Percentiles rank a stretch among this genome's conserved stretches.
Conservation (phyloP, 2,329 filamentous ascomycete species). For the Colletotrichum salicis region DNA sequence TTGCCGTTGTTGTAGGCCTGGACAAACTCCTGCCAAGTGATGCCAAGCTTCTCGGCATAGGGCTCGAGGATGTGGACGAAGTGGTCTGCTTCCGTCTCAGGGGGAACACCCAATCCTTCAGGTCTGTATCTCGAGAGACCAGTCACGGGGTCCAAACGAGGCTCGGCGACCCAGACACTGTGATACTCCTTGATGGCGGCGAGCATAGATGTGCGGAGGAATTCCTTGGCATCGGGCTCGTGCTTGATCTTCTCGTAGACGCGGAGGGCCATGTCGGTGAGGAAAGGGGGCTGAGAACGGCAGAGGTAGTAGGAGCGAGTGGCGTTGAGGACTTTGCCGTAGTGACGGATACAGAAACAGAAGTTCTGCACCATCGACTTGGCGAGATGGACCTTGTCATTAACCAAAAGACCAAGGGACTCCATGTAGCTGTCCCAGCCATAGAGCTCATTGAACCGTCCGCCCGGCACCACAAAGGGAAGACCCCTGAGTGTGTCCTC, state of each 20-base stretch:
- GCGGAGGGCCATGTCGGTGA: conserved; percentile 95
- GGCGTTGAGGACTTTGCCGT: conserved; percentile 97
- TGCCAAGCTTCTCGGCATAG: conserved; percentile 83
- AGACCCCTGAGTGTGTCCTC: conserved; percentile 79
- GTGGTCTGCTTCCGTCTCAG: conserved; percentile 89
- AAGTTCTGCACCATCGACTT: conserved; percentile 97
- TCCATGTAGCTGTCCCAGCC: conserved; percentile 99
- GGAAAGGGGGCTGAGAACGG: conserved; percentile 93
- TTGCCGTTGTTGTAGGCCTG: conserved; percentile 83
- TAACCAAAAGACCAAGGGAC: conserved; percentile 86
- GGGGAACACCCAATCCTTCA: conserved; percentile 85
- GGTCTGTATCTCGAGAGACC: conserved; percentile 88
- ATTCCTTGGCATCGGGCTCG: conserved; percentile 81
- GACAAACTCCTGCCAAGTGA: conserved; percentile 87
- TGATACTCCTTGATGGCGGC: conserved; percentile 98
- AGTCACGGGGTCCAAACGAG: conserved; percentile 79
- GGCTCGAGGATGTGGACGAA: conserved; percentile 86
- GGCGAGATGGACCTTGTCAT: conserved; percentile 85
- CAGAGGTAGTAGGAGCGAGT: conserved; percentile 95
- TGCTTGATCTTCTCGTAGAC: conserved; percentile 95
- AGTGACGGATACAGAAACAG: conserved; percentile 97
- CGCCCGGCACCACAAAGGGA: conserved; percentile 97
- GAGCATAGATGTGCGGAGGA: conserved; percentile 81
- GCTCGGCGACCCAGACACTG: conserved; percentile 84
- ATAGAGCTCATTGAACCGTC: conserved; percentile 97